phyloP scores from a whole-genome alignment of 768 basidiomycete species.

The Mycena olivaceomarginata region DNA sequence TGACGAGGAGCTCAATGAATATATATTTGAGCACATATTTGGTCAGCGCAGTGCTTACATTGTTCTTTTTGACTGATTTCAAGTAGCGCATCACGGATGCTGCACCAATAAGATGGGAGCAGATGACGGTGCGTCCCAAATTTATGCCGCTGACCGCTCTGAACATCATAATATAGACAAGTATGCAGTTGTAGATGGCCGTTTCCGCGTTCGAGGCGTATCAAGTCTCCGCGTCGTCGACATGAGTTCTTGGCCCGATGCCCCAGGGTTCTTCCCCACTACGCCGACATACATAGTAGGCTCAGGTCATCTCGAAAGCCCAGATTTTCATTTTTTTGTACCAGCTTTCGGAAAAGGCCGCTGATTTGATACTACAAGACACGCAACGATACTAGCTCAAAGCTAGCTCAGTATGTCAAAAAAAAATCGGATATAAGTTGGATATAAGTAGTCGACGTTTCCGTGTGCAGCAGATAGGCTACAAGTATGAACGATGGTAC shows the following conservation, averaged over 20 bases:
- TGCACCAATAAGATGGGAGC: slow-evolving; percentile 30
- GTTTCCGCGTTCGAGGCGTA: slow-evolving; percentile 26
- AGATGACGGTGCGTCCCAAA: slow-evolving; percentile 22
- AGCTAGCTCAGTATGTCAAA: too few species aligned
- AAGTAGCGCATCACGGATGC: slow-evolving; percentile 29
- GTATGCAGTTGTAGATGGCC: slow-evolving; percentile 20
- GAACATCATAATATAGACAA: slow-evolving; percentile 10
- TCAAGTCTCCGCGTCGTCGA: slow-evolving; percentile 28
- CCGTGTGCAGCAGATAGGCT: too few species aligned
- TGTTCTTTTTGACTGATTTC: slow-evolving; percentile 19
- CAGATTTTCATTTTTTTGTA: slow-evolving; percentile 24
- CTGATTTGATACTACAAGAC: slow-evolving; percentile 25
- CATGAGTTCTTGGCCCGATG: slow-evolving; percentile 29
- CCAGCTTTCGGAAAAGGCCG: slow-evolving; percentile 30
- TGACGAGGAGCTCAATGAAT: slow-evolving; percentile 26
- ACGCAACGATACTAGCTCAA: slow-evolving; percentile 16
- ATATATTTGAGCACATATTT: slow-evolving; percentile 34
- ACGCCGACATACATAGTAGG: slow-evolving; percentile 31
- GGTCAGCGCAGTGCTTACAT: slow-evolving; percentile 10
- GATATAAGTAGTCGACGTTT: too few species aligned
- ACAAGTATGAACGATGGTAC: too few species aligned
- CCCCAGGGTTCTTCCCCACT: slow-evolving; percentile 27
- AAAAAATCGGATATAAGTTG: too few species aligned
- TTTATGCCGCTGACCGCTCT: slow-evolving; percentile 5
- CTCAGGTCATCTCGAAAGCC: background rate